phyloP scores from a whole-genome alignment of 176 grass and related monocot genomes.

The Ensete ventricosum region DNA sequence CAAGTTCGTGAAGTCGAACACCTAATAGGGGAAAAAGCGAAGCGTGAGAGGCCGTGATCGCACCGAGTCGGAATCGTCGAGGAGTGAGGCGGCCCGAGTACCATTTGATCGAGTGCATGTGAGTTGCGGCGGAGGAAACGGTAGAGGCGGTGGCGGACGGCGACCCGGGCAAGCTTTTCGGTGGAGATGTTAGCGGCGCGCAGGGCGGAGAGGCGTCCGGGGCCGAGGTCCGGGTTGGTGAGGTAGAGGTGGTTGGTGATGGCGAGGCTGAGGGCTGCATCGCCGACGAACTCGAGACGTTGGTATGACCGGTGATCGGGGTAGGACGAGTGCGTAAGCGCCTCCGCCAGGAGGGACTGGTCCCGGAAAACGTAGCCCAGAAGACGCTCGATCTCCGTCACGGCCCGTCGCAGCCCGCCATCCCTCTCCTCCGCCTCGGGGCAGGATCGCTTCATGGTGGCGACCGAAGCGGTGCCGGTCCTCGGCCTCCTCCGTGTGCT shows the following conservation, averaged over 20 bases:
- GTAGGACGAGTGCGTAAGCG: conserved; percentile 55
- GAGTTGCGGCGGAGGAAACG: conserved; percentile 48
- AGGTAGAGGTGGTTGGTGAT: conserved; percentile 43
- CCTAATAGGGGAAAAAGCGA: conserved; percentile 15
- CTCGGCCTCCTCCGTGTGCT: too few species aligned
- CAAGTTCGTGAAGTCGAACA: conserved; percentile 40
- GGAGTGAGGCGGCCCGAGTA: background rate
- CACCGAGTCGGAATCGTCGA: background rate
- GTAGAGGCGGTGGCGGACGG: conserved; percentile 35
- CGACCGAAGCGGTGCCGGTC: too few species aligned
- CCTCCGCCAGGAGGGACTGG: conserved; percentile 39
- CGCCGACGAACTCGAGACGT: conserved; percentile 71
- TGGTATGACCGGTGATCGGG: conserved; percentile 49
- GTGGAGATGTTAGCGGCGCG: conserved; percentile 74
- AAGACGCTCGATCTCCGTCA: conserved; percentile 39
- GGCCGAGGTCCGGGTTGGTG: conserved; percentile 36
- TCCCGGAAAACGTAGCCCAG: conserved; percentile 45
- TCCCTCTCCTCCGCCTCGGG: too few species aligned
- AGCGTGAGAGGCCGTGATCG: too few species aligned
- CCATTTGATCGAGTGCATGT: conserved; percentile 28
- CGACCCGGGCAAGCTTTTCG: conserved; percentile 70
- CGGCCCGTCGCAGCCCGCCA: background rate
- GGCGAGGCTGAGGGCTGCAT: conserved; percentile 43
- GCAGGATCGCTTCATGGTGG: background rate
- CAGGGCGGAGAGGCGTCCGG: conserved; percentile 54